phyloP scores from a whole-genome alignment of 345 rosid genomes.

The Gossypioides kirkii region DNA sequence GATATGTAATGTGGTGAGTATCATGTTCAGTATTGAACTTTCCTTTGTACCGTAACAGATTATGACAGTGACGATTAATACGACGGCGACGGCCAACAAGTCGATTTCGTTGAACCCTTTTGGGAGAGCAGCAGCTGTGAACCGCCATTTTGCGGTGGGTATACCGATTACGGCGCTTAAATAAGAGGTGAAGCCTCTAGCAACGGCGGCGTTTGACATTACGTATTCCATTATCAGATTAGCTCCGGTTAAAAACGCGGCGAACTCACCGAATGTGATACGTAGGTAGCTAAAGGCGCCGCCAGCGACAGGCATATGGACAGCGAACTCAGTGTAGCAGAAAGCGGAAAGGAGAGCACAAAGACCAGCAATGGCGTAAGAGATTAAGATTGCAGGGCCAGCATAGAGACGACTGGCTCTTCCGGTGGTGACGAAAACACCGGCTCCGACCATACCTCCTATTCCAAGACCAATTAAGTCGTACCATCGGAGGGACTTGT shows the following conservation, averaged over 20 bases:
- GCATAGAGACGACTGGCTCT: constrained; percentile 49
- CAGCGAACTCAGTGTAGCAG: constrained; percentile 97
- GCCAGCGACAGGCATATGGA: constrained; percentile 88
- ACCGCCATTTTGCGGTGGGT: constrained; percentile 58
- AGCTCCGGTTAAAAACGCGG: constrained; percentile 79
- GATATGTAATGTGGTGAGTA: constrained; percentile 66
- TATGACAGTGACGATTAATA: constrained; percentile 50
- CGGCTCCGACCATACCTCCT: constrained; percentile 97
- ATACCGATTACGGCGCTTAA: constrained; percentile 66
- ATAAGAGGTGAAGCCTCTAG: constrained; percentile 71
- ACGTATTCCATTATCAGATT: constrained; percentile 82
- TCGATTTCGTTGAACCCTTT: constrained; percentile 75
- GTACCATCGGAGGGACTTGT: constrained; percentile 63
- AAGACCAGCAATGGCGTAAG: constrained; percentile 90
- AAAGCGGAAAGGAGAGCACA: constrained; percentile 92
- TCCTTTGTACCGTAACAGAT: constrained; percentile 79
- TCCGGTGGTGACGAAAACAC: constrained; percentile 83
- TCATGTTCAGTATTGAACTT: constrained; percentile 76
- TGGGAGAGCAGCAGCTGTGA: constrained; percentile 47
- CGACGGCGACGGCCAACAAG: constrained; percentile 47
- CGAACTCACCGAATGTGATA: constrained; percentile 84
- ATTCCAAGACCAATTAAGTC: constrained; percentile 80
- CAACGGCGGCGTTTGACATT: constrained; percentile 87
- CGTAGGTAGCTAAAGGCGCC: constrained; percentile 96
- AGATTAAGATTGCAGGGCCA: constrained; percentile 70